phyloP scores from a whole-genome alignment of 805 yeast genomes.

The Starmera quercuum region DNA sequence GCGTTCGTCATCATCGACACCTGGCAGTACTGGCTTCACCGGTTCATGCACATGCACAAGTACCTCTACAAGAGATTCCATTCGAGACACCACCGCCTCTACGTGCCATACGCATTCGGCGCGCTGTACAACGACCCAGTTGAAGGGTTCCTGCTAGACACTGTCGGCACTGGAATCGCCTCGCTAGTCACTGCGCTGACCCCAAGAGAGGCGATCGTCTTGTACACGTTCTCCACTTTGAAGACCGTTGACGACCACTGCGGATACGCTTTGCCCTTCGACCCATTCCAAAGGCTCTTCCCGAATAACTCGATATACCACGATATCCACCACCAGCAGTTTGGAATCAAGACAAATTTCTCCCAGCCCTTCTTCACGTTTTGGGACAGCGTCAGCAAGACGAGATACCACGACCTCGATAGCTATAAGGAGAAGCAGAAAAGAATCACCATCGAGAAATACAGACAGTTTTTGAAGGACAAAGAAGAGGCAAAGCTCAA shows the following conservation, averaged over 20 bases:
- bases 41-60: conserved; percentile 81
- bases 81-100: conserved; percentile 88
- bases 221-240: conserved; percentile 84
- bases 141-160: conserved; percentile 90
- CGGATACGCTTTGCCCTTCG: conserved; percentile 92
- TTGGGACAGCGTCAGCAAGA: conserved; percentile 75
- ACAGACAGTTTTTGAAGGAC: conserved; percentile 45
- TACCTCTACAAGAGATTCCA: conserved; percentile 74
- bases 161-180: conserved; percentile 87
- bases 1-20: conserved; percentile 81
- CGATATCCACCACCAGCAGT: conserved; percentile 95
- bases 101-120: conserved; percentile 95
- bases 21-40: conserved; percentile 92
- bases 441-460: conserved; percentile 59
- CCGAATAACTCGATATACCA: conserved; percentile 95
- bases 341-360: conserved; percentile 89
- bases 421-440: conserved; percentile 59
- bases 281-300: conserved; percentile 82
- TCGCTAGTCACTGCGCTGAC: conserved; percentile 52
- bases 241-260: conserved; percentile 98
- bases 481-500: conserved; percentile 25
- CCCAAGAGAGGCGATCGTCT: conserved; percentile 66
- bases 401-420: conserved; percentile 63
- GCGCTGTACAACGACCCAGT: conserved; percentile 91
- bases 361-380: conserved; percentile 94